Evolutionary conservation across 148 eudicot species (phyloP).

Genomic region (Mesembryanthemum crystallinum): DNA sequence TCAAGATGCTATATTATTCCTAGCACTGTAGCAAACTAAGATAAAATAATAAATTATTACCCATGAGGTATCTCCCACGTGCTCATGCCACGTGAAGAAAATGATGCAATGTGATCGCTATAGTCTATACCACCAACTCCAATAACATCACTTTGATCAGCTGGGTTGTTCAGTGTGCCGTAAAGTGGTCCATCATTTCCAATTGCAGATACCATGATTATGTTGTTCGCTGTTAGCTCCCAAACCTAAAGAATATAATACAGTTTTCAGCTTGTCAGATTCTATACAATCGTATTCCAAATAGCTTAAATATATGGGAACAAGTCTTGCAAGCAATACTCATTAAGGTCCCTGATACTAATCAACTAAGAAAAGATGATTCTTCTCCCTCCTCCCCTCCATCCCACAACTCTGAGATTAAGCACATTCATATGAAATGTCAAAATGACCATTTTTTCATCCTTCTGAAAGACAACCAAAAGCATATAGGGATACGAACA

Average conservation of each 20-base stretch:
- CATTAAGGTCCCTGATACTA: no score
- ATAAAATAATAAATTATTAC: slow-evolving; percentile 37
- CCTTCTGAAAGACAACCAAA: no score
- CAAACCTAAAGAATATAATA: slow-evolving; percentile 59
- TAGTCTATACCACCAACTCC: slow-evolving; percentile 99
- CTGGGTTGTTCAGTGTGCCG: slow-evolving; percentile 96
- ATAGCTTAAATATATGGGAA: background rate
- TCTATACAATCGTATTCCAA: background rate
- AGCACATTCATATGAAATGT: no score
- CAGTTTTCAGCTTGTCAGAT: slow-evolving; percentile 1
- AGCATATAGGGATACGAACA: no score
- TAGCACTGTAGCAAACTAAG: background rate
- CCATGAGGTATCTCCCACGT: slow-evolving; percentile 99
- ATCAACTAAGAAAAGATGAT: no score
- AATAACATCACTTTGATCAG: slow-evolving; percentile 99
- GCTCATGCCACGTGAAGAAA: slow-evolving; percentile 99
- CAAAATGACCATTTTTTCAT: no score
- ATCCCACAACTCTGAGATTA: no score
- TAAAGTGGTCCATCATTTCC: slow-evolving; percentile 99
- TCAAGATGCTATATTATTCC: slow-evolving; percentile 4
- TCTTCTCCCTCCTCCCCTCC: no score
- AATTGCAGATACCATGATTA: slow-evolving; percentile 97
- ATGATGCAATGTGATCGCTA: slow-evolving; percentile 91
- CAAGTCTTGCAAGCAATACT: background rate
- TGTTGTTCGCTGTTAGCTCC: slow-evolving; percentile 95